Conservation (phyloP, 2,329 filamentous ascomycete genomes). For the Grosmannia clavigera region DNA sequence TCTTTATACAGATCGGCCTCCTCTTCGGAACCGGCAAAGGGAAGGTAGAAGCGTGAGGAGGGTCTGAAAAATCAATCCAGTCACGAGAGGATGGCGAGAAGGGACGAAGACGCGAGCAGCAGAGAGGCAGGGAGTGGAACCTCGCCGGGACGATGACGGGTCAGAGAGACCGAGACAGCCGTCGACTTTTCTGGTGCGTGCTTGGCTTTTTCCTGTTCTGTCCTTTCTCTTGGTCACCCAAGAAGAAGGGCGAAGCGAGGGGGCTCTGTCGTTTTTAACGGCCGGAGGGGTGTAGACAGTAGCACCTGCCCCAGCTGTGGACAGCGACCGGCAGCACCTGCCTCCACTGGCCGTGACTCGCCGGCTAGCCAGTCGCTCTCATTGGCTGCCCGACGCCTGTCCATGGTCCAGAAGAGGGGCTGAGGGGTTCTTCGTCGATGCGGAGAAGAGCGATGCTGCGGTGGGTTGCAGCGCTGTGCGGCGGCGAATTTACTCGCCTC, state of each 20-base stretch:
- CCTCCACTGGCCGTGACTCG: not conserved
- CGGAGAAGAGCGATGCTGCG: not conserved
- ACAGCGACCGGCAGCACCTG: not conserved
- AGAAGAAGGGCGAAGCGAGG: not conserved
- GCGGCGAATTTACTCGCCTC: not conserved
- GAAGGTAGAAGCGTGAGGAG: not conserved
- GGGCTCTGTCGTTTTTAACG: not conserved
- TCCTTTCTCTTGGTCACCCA: not conserved
- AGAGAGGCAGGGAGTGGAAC: too few species aligned
- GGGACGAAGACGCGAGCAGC: too few species aligned
- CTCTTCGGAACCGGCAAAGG: too few species aligned
- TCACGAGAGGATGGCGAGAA: too few species aligned
- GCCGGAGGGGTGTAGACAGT: not conserved
- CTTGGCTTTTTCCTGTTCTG: not conserved
- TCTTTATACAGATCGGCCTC: conserved; percentile 4
- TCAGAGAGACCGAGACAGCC: too few species aligned
- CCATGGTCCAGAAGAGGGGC: not conserved
- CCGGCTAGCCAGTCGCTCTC: too few species aligned
- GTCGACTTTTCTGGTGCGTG: too few species aligned
- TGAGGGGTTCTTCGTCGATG: not conserved
- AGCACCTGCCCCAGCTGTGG: not conserved
- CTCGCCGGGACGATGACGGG: too few species aligned
- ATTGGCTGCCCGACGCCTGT: too few species aligned
- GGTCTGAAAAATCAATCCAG: not conserved
- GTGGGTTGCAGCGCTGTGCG: not conserved